Base-by-base conservation (phyloP, 345 rosid genomes). In the Raphanus sativus region DNA sequence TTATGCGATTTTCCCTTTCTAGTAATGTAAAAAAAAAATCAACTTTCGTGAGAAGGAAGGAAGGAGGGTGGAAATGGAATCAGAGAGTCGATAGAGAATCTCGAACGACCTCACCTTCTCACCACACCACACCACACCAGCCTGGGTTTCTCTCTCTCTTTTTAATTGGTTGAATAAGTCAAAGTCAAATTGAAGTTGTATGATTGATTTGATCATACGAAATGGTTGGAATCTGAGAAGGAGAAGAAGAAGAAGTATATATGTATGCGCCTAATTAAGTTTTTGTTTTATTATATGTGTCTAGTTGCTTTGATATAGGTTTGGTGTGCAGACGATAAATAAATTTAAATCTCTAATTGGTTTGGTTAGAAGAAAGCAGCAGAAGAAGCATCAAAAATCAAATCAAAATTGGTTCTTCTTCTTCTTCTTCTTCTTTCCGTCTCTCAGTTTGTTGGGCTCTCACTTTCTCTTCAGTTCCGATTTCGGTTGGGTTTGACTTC, bases 361-460 rank as follows among this genome's bases (percentile, higher is more conserved):
- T 34, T 34, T 55, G 21, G 65, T 65, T 34, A 26, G 38, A 34
- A 34, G 40, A 36, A 74, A 59, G 32, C n/a, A 54, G 21, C 21
- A 21, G 21, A 21, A 21, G 34, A 36, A 36, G 42, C 42, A 36
- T n/a, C 55, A 45, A 42, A 21, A 21, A 21, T 21, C 21, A 21
- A 40, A 42, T 45, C 54, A 50, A 45, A 21, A 5, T 50, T 5
- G 55, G 21, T 5, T 45, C 54, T 15, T 50, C 17, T 50, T 48
- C 17, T 50, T 48, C 54, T 48, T 33, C 28, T 13, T 28, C 54
- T 48, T 17, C 12, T 33, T 33, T 48, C 9, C 45, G 4, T 50
- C 1, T 30, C 4, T 16, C 11, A 55, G 77, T 81, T 86, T 70
- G 98, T 87, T 94, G 91, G 86, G 85, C 96, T 90, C 89, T 94